Conservation (phyloP, 2,329 filamentous ascomycete species). For the Plectosphaerella sp. region DNA sequence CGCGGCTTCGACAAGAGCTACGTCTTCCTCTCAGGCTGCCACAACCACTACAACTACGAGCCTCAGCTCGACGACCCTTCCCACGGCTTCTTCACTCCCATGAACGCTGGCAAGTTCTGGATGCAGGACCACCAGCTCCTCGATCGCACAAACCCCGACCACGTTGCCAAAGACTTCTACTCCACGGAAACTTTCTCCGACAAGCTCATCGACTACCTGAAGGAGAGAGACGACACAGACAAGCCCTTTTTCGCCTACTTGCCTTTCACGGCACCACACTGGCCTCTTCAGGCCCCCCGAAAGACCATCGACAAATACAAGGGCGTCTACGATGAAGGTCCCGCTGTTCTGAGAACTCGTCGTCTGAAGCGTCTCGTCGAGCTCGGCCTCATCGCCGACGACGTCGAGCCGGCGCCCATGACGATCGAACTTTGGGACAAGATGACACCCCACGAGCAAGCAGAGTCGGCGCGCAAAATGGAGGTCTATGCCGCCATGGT, state of each 20-base stretch:
- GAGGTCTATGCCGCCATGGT: constrained; percentile 54
- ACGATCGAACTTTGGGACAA: constrained; percentile 6
- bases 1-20: constrained; percentile 37
- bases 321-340: constrained; percentile 38
- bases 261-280: constrained; percentile 46
- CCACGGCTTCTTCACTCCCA: constrained; percentile 1
- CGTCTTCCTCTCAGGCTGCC: constrained; percentile 33
- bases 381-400: constrained; percentile 28
- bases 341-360: constrained; percentile 18
- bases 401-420: constrained; percentile 14
- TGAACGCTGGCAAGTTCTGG: constrained; percentile 21
- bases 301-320: constrained; percentile 41
- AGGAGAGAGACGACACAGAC: constrained; percentile 30
- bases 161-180: constrained; percentile 39
- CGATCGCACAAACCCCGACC: constrained; percentile 16
- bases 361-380: constrained; percentile 40
- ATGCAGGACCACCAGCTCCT: constrained; percentile 39
- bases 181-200: constrained; percentile 37
- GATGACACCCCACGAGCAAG: constrained; percentile 8
- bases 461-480: constrained; percentile 23
- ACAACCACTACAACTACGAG: constrained; percentile 52
- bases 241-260: constrained; percentile 43
- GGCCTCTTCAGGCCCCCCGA: constrained; percentile 45
- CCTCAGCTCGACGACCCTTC: constrained; percentile 23
- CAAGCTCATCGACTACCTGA: constrained; percentile 34